Conservation (phyloP, 2,329 filamentous ascomycete genomes). For the Emergomyces orientalis region DNA sequence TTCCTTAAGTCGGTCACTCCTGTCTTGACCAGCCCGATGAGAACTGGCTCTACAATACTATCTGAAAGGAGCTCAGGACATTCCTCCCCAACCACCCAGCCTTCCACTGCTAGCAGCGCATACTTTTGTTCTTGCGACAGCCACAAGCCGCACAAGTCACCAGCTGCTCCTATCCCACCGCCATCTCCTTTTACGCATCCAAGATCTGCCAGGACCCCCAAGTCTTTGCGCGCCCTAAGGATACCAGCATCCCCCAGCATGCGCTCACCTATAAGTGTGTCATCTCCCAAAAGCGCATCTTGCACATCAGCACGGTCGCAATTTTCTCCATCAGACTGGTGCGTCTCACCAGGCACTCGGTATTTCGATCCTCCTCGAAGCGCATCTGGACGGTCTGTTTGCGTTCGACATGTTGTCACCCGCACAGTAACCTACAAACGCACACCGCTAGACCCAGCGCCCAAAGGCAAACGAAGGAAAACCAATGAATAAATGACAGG, state of each 20-base stretch:
- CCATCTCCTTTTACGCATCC: slow-evolving; percentile 50
- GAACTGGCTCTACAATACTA: slow-evolving; percentile 46
- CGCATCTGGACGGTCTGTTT: slow-evolving; percentile 55
- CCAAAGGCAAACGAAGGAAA: slow-evolving; percentile 87
- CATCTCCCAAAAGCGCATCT: slow-evolving; percentile 48
- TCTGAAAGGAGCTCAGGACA: slow-evolving; percentile 23
- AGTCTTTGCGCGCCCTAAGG: slow-evolving; percentile 52
- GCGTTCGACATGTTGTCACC: slow-evolving; percentile 84
- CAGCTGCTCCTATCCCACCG: slow-evolving; percentile 51
- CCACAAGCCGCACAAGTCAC: slow-evolving; percentile 36
- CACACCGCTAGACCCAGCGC: slow-evolving; percentile 69
- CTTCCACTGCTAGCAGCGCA: slow-evolving; percentile 31
- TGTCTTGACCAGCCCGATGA: slow-evolving; percentile 58
- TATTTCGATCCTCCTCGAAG: slow-evolving; percentile 53
- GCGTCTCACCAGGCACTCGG: slow-evolving; percentile 57
- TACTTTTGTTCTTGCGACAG: slow-evolving; percentile 46
- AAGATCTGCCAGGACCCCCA: slow-evolving; percentile 51
- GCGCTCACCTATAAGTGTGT: slow-evolving; percentile 39
- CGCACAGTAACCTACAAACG: slow-evolving; percentile 72
- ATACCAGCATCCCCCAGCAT: slow-evolving; percentile 63
- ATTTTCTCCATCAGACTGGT: slow-evolving; percentile 69
- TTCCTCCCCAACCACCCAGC: slow-evolving; percentile 30
- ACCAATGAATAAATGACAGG: slow-evolving; percentile 24
- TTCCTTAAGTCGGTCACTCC: slow-evolving; percentile 76
- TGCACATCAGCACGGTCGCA: slow-evolving; percentile 58